Evolutionary conservation across 2,329 filamentous ascomycete genomes (phyloP).

Genomic region (Rhynchosporium agropyri): DNA sequence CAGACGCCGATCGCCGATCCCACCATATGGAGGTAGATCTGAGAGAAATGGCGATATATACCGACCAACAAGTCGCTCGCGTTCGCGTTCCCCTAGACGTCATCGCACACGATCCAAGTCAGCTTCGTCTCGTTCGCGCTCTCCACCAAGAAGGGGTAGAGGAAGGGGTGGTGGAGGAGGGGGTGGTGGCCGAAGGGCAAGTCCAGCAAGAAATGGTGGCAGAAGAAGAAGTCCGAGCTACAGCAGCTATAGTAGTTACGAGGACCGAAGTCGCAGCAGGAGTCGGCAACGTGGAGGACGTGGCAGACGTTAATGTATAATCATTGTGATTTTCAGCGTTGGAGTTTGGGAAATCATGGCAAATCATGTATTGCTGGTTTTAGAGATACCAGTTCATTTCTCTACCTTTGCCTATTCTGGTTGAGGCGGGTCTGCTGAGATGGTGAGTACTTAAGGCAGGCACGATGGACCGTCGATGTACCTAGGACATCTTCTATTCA

Average conservation of each 20-base stretch:
- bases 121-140: conserved; percentile 45
- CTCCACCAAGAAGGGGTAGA: conserved; percentile 37
- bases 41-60: conserved; percentile 43
- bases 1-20: conserved; percentile 36
- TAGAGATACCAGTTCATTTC: conserved; percentile 25
- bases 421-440: neutral
- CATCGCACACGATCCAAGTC: conserved; percentile 47
- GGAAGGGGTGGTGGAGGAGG: conserved; percentile 31
- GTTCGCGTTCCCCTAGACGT: conserved; percentile 47
- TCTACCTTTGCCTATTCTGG: neutral
- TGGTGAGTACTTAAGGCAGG: neutral
- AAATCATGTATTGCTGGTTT: conserved; percentile 21
- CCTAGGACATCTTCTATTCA: neutral
- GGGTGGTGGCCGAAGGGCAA: conserved; percentile 37
- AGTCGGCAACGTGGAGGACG: conserved; percentile 40
- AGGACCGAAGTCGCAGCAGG: conserved; percentile 48
- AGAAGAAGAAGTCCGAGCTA: conserved; percentile 62
- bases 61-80: conserved; percentile 44
- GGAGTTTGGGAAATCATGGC: conserved; percentile 34
- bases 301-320: conserved; percentile 32
- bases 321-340: conserved; percentile 29
- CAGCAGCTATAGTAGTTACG: conserved; percentile 61
- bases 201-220: conserved; percentile 37
- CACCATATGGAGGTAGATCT: conserved; percentile 33
- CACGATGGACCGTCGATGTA: neutral